A percentile compares a stretch with the other conserved stretches of the same genome.
Conservation (phyloP, 345 rosid species). For the Barbarea vulgaris region DNA sequence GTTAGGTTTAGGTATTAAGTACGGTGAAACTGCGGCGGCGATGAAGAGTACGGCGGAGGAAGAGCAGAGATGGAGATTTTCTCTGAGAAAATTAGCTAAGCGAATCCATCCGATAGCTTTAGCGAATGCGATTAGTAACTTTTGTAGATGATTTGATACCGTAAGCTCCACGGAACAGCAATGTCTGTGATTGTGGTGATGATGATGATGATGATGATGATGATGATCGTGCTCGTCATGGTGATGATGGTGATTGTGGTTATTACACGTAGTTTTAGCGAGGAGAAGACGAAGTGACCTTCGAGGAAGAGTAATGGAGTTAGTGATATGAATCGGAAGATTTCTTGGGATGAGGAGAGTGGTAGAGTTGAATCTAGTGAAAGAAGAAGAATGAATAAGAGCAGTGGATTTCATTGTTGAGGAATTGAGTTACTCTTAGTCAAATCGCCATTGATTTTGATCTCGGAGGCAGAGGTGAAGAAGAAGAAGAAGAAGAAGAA, state of each 20-base stretch:
- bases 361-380: slow-evolving; percentile 40
- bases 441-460: slow-evolving; percentile 30
- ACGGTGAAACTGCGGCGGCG: slow-evolving; percentile 70
- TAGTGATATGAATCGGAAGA: slow-evolving; percentile 10
- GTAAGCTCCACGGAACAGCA: slow-evolving; percentile 21
- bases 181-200: slow-evolving; percentile 33
- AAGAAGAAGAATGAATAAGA: slow-evolving; percentile 40
- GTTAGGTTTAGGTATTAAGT: slow-evolving; percentile 57
- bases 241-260: slow-evolving; percentile 34
- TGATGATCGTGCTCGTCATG: slow-evolving; percentile 40
- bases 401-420: slow-evolving; percentile 53
- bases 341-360: background rate
- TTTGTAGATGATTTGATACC: slow-evolving; percentile 48
- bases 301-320: background rate
- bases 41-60: slow-evolving; percentile 68
- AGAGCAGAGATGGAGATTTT: slow-evolving; percentile 73
- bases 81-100: slow-evolving; percentile 69
- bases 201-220: slow-evolving; percentile 48
- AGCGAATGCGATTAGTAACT: slow-evolving; percentile 55
- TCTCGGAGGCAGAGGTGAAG: background rate
- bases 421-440: background rate
- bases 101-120: slow-evolving; percentile 63
- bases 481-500: slow-evolving; percentile 13
- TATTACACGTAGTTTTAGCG: background rate
- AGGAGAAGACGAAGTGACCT: slow-evolving; percentile 24